These are phyloP conservation scores for Paramecium caudatum DNA, from an alignment of 73 alveolate species.

Conservation along the genomic window DNA sequence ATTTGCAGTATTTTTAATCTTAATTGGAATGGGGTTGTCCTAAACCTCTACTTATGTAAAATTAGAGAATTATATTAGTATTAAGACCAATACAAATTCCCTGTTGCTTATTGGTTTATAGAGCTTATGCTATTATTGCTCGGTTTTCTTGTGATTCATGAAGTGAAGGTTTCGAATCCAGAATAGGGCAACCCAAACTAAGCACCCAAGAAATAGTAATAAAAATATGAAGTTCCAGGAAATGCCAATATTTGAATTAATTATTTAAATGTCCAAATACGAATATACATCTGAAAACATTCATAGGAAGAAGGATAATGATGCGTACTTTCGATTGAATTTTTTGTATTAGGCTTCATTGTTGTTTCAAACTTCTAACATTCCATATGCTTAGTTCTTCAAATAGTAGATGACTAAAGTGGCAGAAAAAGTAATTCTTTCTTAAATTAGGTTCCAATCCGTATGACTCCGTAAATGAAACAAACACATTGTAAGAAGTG, in stretches of 20 bases:
- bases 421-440: too few relatives aligned
- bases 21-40: slow-evolving; percentile 59
- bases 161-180: too few relatives aligned
- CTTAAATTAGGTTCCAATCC: background rate
- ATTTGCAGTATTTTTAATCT: slow-evolving; percentile 15
- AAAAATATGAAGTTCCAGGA: too few relatives aligned
- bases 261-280: too few relatives aligned
- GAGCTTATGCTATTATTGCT: too few relatives aligned
- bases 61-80: too few relatives aligned
- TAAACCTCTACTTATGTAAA: too few relatives aligned
- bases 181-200: too few relatives aligned
- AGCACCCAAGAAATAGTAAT: too few relatives aligned
- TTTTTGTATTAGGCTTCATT: slow-evolving; percentile 33
- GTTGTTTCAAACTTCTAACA: background rate
- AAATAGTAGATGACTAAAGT: background rate
- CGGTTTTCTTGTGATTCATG: too few relatives aligned
- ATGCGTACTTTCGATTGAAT: slow-evolving; percentile 27
- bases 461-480: slow-evolving; percentile 15
- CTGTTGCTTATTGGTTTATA: slow-evolving; percentile 17
- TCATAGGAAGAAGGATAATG: slow-evolving; percentile 41
- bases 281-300: slow-evolving; percentile 1
- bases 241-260: too few relatives aligned
- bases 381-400: slow-evolving; percentile 14
- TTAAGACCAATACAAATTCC: too few relatives aligned
- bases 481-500: slow-evolving; percentile 55